Conservation (phyloP, 164 flowering plant species). For the Vitis rupestris region DNA sequence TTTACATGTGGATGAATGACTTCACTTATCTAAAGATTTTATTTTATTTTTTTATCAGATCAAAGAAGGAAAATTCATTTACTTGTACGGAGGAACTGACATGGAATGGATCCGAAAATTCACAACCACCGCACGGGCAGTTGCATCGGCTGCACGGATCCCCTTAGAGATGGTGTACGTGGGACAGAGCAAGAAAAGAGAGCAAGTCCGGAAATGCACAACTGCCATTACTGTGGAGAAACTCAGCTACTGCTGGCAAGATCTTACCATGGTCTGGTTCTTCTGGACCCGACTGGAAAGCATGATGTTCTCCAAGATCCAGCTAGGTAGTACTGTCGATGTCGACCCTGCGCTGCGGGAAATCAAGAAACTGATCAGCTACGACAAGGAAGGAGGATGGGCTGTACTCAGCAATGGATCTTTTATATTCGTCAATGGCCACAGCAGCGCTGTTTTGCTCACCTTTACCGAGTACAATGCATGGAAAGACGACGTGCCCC, state of each 20-base stretch:
- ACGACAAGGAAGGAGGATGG: conserved; percentile 28
- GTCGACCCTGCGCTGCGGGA: conserved; percentile 24
- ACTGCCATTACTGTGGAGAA: too few relatives aligned
- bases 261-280: conserved; percentile 18
- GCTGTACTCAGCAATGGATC: conserved; percentile 29
- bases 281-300: conserved; percentile 36
- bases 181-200: conserved; percentile 19
- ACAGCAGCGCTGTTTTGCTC: conserved; percentile 8
- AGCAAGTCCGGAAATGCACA: too few relatives aligned
- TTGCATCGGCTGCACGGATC: background rate
- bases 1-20: background rate
- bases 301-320: conserved; percentile 31
- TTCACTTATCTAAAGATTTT: background rate
- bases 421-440: conserved; percentile 11
- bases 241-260: conserved; percentile 5
- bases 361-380: conserved; percentile 29
- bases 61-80: conserved; percentile 21
- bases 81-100: conserved; percentile 29
- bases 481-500: conserved; percentile 17
- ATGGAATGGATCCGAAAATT: conserved; percentile 23
- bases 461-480: conserved; percentile 1
- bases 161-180: conserved; percentile 20
- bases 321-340: conserved; percentile 15
- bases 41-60: conserved; percentile 12
- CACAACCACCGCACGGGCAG: background rate